Evolutionary conservation across 352 stramenopile genomes (phyloP).

Genomic region (Albugo laibachii): DNA sequence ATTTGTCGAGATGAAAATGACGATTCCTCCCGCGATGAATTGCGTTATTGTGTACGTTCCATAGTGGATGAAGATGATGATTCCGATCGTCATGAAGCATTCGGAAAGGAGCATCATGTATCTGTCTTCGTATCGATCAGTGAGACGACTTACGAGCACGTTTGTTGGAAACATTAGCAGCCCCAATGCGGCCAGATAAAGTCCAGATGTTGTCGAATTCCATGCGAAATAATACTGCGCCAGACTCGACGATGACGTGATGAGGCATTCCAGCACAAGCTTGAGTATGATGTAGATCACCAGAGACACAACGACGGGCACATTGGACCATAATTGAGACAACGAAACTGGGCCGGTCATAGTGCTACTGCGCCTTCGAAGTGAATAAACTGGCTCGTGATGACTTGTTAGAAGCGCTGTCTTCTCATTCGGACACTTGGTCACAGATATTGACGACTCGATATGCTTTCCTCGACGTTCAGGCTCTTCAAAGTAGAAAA

Average conservation of each 20-base stretch:
- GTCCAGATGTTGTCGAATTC: constrained; percentile 58
- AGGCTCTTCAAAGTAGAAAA: constrained; percentile 47
- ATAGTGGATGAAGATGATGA: constrained; percentile 79
- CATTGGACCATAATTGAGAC: constrained; percentile 46
- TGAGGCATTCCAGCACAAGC: constrained; percentile 76
- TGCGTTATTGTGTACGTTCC: constrained; percentile 62
- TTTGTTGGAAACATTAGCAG: constrained; percentile 88
- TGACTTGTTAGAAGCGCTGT: not conserved
- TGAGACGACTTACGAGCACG: constrained; percentile 75
- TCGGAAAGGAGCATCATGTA: constrained; percentile 81
- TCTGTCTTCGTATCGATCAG: constrained; percentile 79
- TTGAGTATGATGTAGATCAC: constrained; percentile 87
- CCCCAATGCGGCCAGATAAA: constrained; percentile 76
- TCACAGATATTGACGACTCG: not conserved
- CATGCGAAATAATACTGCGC: constrained; percentile 84
- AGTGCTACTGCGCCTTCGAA: constrained; percentile 13
- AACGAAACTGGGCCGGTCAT: constrained; percentile 13
- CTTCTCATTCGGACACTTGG: not conserved
- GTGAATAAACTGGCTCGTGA: constrained; percentile 12
- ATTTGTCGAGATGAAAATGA: constrained; percentile 87
- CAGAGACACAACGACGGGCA: constrained; percentile 53
- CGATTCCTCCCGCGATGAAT: constrained; percentile 73
- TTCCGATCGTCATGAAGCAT: constrained; percentile 73
- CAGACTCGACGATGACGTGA: constrained; percentile 66
- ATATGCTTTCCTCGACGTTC: constrained; percentile 26